phyloP scores from a whole-genome alignment of 2,329 filamentous ascomycete genomes.

The Raffaelea deltoideospora region DNA sequence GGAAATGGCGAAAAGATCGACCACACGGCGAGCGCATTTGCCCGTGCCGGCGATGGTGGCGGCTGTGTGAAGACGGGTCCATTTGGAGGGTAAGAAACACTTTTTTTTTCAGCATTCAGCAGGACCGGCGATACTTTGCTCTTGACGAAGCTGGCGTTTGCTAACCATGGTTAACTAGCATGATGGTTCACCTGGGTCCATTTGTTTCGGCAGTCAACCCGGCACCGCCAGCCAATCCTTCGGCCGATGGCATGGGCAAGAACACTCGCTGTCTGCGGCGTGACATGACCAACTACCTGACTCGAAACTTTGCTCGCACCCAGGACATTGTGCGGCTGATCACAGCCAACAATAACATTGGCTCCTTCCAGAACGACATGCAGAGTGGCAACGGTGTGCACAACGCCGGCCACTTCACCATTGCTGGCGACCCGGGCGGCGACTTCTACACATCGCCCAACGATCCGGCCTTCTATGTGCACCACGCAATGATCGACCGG shows the following conservation, averaged over 20 bases:
- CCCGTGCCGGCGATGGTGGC: conserved; percentile 30
- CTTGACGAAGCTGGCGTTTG: no score
- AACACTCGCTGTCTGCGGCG: neutral
- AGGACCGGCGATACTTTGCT: conserved; percentile 22
- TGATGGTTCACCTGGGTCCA: neutral
- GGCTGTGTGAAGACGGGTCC: conserved; percentile 33
- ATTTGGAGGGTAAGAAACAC: conserved; percentile 12
- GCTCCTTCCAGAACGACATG: neutral
- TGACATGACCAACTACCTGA: neutral
- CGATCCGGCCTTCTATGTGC: conserved; percentile 11
- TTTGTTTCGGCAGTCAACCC: neutral
- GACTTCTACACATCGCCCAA: conserved; percentile 13
- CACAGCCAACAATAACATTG: conserved; percentile 10
- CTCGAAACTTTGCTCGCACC: neutral
- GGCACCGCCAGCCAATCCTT: neutral
- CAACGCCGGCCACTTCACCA: conserved; percentile 16
- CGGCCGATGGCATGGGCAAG: neutral
- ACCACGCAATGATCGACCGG: conserved; percentile 8
- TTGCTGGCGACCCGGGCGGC: conserved; percentile 18
- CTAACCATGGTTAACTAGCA: no score
- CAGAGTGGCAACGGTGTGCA: conserved; percentile 12
- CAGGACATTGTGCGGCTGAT: neutral
- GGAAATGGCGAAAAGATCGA: conserved; percentile 25
- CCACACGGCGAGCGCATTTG: conserved; percentile 17
- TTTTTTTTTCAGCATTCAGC: conserved; percentile 8